Evolutionary conservation across 441 rosid species (phyloP), one percentile per base, ranked within the genome.

Genomic region (Mallotus japonicus): DNA sequence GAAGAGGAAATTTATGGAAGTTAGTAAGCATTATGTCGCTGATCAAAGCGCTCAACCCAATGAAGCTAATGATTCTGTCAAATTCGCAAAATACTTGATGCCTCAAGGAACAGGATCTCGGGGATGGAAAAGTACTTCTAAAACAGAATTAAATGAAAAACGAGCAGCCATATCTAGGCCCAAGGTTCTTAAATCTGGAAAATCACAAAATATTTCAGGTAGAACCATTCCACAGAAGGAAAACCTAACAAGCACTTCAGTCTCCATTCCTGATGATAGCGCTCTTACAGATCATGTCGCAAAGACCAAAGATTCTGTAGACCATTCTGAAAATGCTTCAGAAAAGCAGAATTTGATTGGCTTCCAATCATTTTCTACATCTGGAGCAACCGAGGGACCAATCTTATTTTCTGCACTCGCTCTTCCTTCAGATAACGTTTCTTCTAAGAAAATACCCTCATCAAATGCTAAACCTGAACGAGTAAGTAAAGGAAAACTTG

Each of bases 1-100:
- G 87, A 96, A 90, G 79, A 85, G 92, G 81, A 96, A 96, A 82
- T 92, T 93, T 79, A 96, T 96, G 98, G 99, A 96, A 34, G 99
- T 96, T 58, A 93, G 99, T 87, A 92, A 89, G 81, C 98, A 92
- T 77, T 92, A 89, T 71, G 86, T 86, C 74, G 87, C 85, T 47
- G 92, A 82, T 81, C 79, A 82, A 54, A 82, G 83, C 76, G 76
- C 75, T 61, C 83, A 81, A 82, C 80, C 73, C 58, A 77, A 78
- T 34, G 88, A 86, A 76, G 64, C 85, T 59, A 88, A 82, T 79
- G 96, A 88, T 76, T 82, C 94, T 0, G 81, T 80, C 53, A 95
- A 91, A 84, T 83, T 86, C 82, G 49, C 87, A 8, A 90, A 86
- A 77, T 77, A 88, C 75, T 59, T 86, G 76, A 88, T 85, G 84